Base-by-base conservation (phyloP, 1,284 basidiomycete species). In the Trametes polyzona region DNA sequence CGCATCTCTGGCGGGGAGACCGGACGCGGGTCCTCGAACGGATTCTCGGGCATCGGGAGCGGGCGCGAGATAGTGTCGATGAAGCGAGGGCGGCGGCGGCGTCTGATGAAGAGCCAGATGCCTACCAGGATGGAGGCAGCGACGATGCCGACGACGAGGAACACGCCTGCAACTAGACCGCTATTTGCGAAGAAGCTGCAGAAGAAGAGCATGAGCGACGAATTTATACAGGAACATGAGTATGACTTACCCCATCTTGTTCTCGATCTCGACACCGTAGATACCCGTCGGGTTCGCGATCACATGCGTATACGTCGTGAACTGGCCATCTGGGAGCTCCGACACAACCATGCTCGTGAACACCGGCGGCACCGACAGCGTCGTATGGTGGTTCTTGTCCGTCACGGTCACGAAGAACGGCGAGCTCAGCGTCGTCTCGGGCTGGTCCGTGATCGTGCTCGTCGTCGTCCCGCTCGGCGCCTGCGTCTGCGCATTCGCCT, bases 151-250 rank as follows among this genome's bases (percentile, higher is more conserved):
- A 82, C 74, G 17, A 74, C 78, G 6, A 82, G 71, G 67, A 88
- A 87, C 16, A 83, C 78, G 3, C 82, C 85, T 16, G 80, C 79
- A 12, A 86, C 80, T 9, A 80, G 81, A 4, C 80, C 80, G 41
- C 71, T 77, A 59, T 87, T 80, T 16, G 74, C 68, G 53, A 86
- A 76, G 67, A 88, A 81, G 10, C 84, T 87, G 52, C 48, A 32
- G 58, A 37, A 40, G 27, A 47, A 16, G 37, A 33, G n/a, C n/a
- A n/a, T n/a, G n/a, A n/a, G n/a, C n/a, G n/a, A n/a, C n/a, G n/a
- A n/a, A n/a, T n/a, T n/a, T n/a, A n/a, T n/a, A n/a, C n/a, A n/a
- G n/a, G 5, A 56, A 35, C 11, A 7, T 29, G 10, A 35, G 17
- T 21, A 29, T 23, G 14, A 24, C 37, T 40, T 21, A 46, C 49